Conservation (phyloP, 148 eudicot species). For the Nepenthes gracilis region DNA sequence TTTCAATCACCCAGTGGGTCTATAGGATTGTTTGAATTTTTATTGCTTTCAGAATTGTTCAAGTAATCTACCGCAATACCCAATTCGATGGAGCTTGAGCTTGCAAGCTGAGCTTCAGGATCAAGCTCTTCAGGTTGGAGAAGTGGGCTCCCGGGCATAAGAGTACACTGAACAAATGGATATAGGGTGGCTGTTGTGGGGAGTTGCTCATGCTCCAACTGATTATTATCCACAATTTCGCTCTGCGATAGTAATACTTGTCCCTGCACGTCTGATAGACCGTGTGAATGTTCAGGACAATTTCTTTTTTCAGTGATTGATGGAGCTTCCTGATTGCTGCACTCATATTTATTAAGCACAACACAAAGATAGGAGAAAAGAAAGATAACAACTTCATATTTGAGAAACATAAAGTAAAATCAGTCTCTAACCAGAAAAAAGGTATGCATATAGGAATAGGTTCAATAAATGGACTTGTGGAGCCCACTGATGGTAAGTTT, state of each 20-base stretch:
- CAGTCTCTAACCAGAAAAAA: too few relatives aligned
- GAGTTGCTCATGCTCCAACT: constrained; percentile 27
- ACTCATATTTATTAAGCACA: constrained; percentile 4
- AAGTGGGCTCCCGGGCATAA: constrained; percentile 13
- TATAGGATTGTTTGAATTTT: background rate
- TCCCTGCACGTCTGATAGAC: too few relatives aligned
- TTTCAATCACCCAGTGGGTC: constrained; percentile 16
- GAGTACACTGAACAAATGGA: constrained; percentile 16
- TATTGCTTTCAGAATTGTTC: background rate
- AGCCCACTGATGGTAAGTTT: too few relatives aligned
- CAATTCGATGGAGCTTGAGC: too few relatives aligned
- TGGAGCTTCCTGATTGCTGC: constrained; percentile 32
- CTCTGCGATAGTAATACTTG: too few relatives aligned
- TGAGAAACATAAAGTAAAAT: background rate
- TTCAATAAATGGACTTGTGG: too few relatives aligned
- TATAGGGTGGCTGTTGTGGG: constrained; percentile 36
- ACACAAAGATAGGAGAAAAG: background rate
- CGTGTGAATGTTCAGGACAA: constrained; percentile 14
- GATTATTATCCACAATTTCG: constrained; percentile 8
- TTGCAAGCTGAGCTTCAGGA: constrained; percentile 23
- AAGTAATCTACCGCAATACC: too few relatives aligned
- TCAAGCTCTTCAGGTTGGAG: constrained; percentile 38
- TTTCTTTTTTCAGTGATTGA: constrained; percentile 20
- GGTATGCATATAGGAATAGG: too few relatives aligned
- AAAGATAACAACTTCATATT: background rate